These are phyloP conservation scores for Cystobasidiopsis lactophilus DNA, from an alignment of 768 basidiomycete genomes.

Conservation along the genomic window DNA sequence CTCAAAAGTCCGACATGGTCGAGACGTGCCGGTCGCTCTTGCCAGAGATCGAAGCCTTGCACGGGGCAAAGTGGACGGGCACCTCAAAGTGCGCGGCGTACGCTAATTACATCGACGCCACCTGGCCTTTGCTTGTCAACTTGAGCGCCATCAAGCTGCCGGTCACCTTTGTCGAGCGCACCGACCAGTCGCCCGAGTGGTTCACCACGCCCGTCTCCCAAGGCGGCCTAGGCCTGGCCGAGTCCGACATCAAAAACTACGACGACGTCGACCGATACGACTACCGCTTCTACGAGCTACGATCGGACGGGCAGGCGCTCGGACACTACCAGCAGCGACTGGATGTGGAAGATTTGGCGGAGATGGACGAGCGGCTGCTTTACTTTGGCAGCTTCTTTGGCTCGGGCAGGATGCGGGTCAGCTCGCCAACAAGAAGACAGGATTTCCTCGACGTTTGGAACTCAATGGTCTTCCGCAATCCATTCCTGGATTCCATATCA, in stretches of 20 bases:
- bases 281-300: conserved; percentile 38
- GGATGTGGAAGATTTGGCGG: too few relatives aligned
- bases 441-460: conserved; percentile 28
- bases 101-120: too few relatives aligned
- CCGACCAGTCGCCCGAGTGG: conserved; percentile 34
- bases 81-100: too few relatives aligned
- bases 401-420: too few relatives aligned
- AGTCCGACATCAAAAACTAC: conserved; percentile 30
- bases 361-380: too few relatives aligned
- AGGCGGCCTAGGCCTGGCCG: too few relatives aligned
- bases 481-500: conserved; percentile 29
- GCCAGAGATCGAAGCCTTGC: conserved; percentile 19
- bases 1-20: too few relatives aligned
- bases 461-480: conserved; percentile 37
- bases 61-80: conserved; percentile 19
- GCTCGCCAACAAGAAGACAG: background rate
- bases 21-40: too few relatives aligned
- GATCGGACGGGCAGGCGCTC: background rate
- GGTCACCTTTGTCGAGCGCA: conserved; percentile 17
- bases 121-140: too few relatives aligned
- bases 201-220: conserved; percentile 15
- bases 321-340: too few relatives aligned
- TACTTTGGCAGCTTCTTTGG: too few relatives aligned
- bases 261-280: conserved; percentile 39
- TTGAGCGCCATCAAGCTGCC: too few relatives aligned